Evolutionary conservation across 2,329 filamentous ascomycete species (phyloP), one percentile per base, ranked within the genome.

Genomic region (Cucurbitaria berberidis): DNA sequence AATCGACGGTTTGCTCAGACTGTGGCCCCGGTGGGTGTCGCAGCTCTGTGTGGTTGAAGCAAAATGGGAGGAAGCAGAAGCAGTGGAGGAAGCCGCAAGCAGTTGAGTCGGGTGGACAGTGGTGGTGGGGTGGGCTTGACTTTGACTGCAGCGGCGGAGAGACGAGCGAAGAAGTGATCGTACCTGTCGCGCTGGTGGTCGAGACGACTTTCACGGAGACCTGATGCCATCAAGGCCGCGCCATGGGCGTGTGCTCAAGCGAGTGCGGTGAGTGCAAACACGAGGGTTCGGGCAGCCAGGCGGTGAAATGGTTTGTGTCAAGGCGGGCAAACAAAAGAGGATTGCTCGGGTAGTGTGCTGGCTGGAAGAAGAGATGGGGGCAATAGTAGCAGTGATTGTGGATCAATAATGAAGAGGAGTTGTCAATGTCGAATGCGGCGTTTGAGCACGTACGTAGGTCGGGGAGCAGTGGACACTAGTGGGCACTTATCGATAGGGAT

Each of bases 201-300:
- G 62, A 53, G 56, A 52, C 46, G 54, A 53, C 63, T 65, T 65
- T 66, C 52, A 66, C 62, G 61, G 66, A 52, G 51, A 60, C 60
- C 61, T 59, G 65, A 64, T 58, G 66, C 64, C 67, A 70, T 64
- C 62, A 67, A 62, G 65, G 64, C 57, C 55, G 55, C 67, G 73
- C 73, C 72, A 74, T 75, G 70, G 69, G 71, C 69, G 67, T 65
- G 67, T 67, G 67, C 63, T 63, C 64, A 68, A 72, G 72, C 68
- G 71, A 71, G 62, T 67, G 68, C 61, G 60, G 69, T 64, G 59
- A 54, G 57, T 57, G 54, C 60, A 67, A 60, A 62, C 54, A 59
- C 58, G 55, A 49, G 48, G 45, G 50, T 51, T 39, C 40, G 41
- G 36, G 51, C 30, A 42, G 41, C 39, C 21, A 40, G 43, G 32